Base-by-base conservation (phyloP, 345 rosid species). In the Nephelium lappaceum region DNA sequence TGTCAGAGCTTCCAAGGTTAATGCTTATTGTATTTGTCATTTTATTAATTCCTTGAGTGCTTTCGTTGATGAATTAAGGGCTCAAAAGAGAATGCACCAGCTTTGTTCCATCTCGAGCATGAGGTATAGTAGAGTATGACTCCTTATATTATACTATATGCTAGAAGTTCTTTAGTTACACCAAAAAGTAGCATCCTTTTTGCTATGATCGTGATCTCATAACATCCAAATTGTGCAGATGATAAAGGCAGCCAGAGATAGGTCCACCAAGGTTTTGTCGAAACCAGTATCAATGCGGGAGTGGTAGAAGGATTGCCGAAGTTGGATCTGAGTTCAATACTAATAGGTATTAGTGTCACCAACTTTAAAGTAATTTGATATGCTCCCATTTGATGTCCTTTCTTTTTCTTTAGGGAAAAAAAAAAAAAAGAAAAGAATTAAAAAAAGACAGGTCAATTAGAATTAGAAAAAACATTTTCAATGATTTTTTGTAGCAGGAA, bases 11-110 rank as follows among this genome's bases (percentile, higher is more conserved):
- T 2, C 41, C 5, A 42, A 23, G 31, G 42, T 49, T 11, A n/a
- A 23, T 61, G 25, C 11, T 72, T 18, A 74, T 38, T 43, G 1
- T 69, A 12, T 8, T 8, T 75, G 2, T 47, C 67, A 21, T 31
- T 27, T 51, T 49, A 68, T 51, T 75, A 64, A 73, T 57, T 57
- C 57, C 6, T 43, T 11, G 19, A 76, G 25, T 71, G 61, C 45
- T 74, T 77, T 39, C 43, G 36, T 67, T 60, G 71, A 68, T 81
- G 72, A 70, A 57, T 80, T 58, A 74, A 87, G 89, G 86, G 65
- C 67, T 71, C 58, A 53, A 83, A 86, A 76, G 87, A 87, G 89
- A 89, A 89, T 12, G 61, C 81, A 25, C 84, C 82, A 51, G 64
- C 39, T 7, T 63, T 69, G 25, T 23, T 72, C 76, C 78, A 25